phyloP scores from a whole-genome alignment of 352 stramenopile species.

The Phytophthora citrophthora region DNA sequence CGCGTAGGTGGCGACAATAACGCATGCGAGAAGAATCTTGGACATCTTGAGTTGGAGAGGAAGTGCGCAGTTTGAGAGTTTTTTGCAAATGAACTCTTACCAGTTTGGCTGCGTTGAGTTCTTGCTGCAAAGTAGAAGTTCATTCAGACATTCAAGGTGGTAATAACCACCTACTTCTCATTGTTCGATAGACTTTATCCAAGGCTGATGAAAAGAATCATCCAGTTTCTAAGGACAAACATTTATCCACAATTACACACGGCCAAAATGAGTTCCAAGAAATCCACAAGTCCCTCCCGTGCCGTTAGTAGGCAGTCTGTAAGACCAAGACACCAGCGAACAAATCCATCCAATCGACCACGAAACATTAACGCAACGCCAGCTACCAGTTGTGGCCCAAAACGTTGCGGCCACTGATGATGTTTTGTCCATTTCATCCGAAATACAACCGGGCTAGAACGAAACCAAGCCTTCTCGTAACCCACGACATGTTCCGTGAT shows the following conservation, averaged over 20 bases:
- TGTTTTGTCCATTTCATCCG: constrained; percentile 35
- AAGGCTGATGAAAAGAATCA: background rate
- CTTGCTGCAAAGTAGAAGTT: too few relatives aligned
- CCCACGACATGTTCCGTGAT: constrained; percentile 18
- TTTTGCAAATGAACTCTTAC: constrained; percentile 13
- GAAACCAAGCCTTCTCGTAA: constrained; percentile 20
- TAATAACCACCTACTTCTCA: too few relatives aligned
- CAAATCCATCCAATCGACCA: constrained; percentile 25
- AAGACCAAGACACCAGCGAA: constrained; percentile 14
- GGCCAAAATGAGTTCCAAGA: constrained; percentile 8
- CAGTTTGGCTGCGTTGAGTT: background rate
- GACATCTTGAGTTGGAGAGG: constrained; percentile 10
- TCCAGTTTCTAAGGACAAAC: constrained; percentile 12
- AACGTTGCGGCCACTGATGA: constrained; percentile 22
- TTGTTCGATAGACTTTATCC: background rate
- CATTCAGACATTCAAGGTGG: too few relatives aligned
- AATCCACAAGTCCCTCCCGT: constrained; percentile 15
- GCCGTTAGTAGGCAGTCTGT: constrained; percentile 8
- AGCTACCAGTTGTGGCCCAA: constrained; percentile 24
- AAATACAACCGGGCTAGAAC: constrained; percentile 27
- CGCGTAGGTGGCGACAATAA: constrained; percentile 4
- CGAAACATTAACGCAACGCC: constrained; percentile 23
- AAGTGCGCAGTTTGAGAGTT: constrained; percentile 4
- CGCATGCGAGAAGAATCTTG: constrained; percentile 9
- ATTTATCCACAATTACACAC: constrained; percentile 14